Evolutionary conservation across 2,329 filamentous ascomycete species (phyloP).

Genomic region (Calonectria leucothoes): DNA sequence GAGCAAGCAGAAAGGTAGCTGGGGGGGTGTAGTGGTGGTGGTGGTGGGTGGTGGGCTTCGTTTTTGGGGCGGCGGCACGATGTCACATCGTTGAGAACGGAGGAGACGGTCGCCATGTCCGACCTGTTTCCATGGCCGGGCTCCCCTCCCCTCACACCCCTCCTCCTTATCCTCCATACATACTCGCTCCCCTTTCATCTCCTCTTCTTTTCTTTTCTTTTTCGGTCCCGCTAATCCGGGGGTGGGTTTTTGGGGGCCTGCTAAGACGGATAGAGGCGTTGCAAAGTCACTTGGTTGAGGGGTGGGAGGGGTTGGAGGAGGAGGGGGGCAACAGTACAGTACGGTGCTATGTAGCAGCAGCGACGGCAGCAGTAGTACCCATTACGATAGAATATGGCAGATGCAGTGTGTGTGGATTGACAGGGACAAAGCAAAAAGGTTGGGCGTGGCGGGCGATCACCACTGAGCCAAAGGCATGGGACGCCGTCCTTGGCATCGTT

Average conservation of each 20-base stretch:
- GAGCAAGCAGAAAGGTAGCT: not conserved
- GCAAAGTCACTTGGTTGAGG: not conserved
- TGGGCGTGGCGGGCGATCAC: not conserved
- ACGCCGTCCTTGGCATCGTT: not conserved
- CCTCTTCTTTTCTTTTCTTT: not conserved
- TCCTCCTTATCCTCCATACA: no score
- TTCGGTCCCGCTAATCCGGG: not conserved
- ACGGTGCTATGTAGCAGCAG: no score
- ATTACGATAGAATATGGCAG: no score
- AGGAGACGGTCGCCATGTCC: not conserved
- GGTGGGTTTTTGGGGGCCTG: not conserved
- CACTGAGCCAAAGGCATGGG: not conserved
- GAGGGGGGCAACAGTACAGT: no score
- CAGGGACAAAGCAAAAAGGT: not conserved
- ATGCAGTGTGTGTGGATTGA: not conserved
- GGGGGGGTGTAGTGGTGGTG: not conserved
- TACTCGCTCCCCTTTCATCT: no score
- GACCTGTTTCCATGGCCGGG: not conserved
- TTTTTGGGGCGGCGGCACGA: not conserved
- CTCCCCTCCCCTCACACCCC: no score
- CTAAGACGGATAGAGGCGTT: not conserved
- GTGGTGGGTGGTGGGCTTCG: not conserved
- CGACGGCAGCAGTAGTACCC: no score
- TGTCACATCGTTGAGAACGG: constrained; percentile 6
- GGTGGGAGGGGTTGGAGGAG: no score